Conservation (phyloP, 805 yeast genomes). For the Saccharomycopsis sp. region DNA sequence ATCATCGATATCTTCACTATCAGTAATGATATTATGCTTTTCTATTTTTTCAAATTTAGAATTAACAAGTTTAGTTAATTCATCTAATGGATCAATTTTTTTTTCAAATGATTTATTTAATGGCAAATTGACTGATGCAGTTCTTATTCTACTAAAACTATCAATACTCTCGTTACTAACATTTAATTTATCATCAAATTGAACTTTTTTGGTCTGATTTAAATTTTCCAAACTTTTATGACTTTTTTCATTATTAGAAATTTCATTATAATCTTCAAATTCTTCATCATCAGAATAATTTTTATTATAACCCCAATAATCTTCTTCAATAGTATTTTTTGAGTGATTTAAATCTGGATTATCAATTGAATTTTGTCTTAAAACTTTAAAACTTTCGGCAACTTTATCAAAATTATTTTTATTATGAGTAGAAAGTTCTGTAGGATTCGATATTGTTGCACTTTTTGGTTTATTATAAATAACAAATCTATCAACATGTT, state of each 20-base stretch:
- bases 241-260: background rate
- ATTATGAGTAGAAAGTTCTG: no score
- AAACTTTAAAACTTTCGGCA: slow-evolving; percentile 5
- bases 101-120: background rate
- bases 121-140: background rate
- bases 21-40: background rate
- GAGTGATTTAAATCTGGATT: no score
- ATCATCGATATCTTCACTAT: no score
- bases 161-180: background rate
- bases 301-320: slow-evolving; percentile 2
- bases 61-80: background rate
- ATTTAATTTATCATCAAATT: no score
- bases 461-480: no score
- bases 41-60: no score
- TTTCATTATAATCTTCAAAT: slow-evolving; percentile 4
- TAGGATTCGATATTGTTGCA: no score
- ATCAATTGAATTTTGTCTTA: background rate
- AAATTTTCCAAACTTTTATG: no score
- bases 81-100: background rate
- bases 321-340: slow-evolving; percentile 4
- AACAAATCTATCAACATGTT: background rate
- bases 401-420: slow-evolving; percentile 1
- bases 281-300: slow-evolving; percentile 9
- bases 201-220: no score
- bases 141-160: background rate